Evolutionary conservation across 2,329 filamentous ascomycete species (phyloP).

Genomic region (Chaetothyriales sp.): DNA sequence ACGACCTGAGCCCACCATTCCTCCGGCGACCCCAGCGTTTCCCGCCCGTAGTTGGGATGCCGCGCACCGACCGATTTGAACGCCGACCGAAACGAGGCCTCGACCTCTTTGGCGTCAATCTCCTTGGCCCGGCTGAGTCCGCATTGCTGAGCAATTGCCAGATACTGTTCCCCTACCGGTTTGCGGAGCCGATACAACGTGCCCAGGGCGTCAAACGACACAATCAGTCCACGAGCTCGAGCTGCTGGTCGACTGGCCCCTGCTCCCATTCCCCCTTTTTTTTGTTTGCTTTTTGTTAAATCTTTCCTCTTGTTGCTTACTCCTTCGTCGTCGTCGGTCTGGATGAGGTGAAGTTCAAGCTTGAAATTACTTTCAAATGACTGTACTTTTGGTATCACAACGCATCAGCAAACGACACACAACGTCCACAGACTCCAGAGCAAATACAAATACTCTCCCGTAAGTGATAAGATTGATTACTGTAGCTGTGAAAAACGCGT

Average conservation of each 20-base stretch:
- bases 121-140: constrained; percentile 16
- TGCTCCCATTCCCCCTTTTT: background rate
- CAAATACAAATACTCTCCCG: too few species aligned
- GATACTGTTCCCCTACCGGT: constrained; percentile 28
- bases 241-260: background rate
- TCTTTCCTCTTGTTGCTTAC: too few species aligned
- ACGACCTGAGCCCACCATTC: constrained; percentile 33
- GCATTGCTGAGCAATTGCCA: constrained; percentile 24
- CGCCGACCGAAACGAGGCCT: constrained; percentile 23
- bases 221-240: background rate
- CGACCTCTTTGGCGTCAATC: constrained; percentile 16
- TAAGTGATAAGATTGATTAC: too few species aligned
- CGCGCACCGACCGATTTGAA: constrained; percentile 21
- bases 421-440: too few species aligned
- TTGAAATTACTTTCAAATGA: too few species aligned
- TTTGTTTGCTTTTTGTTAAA: background rate
- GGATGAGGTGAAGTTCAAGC: too few species aligned
- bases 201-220: constrained; percentile 28
- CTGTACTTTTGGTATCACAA: too few species aligned
- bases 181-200: constrained; percentile 30
- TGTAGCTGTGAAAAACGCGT: too few species aligned
- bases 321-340: too few species aligned
- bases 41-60: constrained; percentile 31
- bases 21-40: constrained; percentile 22
- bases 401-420: too few species aligned